Conservation (phyloP, 1,284 basidiomycete genomes). For the Inonotus hispidus region DNA sequence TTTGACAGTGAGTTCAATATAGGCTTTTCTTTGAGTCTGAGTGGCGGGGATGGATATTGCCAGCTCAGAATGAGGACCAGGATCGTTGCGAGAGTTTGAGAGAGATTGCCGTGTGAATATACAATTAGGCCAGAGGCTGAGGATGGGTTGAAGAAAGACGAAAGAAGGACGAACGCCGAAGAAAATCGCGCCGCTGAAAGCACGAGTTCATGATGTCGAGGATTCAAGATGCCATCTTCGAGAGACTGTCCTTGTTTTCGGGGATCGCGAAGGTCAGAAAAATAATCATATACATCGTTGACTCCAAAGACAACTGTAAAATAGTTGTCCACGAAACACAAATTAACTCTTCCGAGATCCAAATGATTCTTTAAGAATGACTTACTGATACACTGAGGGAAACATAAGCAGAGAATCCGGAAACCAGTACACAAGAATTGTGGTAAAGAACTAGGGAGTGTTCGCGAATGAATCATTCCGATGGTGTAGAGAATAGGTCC, state of each 20-base stretch:
- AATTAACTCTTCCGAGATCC: background rate
- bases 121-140: background rate
- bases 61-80: slow-evolving; percentile 23
- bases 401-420: slow-evolving; percentile 21
- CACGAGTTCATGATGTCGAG: slow-evolving; percentile 22
- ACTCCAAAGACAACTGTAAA: slow-evolving; percentile 25
- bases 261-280: slow-evolving; percentile 23
- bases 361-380: background rate
- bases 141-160: slow-evolving; percentile 11
- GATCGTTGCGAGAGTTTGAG: slow-evolving; percentile 5
- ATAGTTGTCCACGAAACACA: background rate
- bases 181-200: slow-evolving; percentile 21
- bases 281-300: slow-evolving; percentile 26
- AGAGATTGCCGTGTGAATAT: slow-evolving; percentile 9
- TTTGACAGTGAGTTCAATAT: slow-evolving; percentile 25
- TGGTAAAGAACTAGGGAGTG: slow-evolving; percentile 17
- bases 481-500: slow-evolving; percentile 26
- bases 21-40: slow-evolving; percentile 24
- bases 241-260: slow-evolving; percentile 22
- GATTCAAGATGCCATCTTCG: slow-evolving; percentile 23
- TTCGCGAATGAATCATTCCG: slow-evolving; percentile 24
- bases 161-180: slow-evolving; percentile 19
- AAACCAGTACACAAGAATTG: slow-evolving; percentile 15
- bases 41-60: slow-evolving; percentile 25
- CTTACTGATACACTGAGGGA: slow-evolving; percentile 21